A percentile compares a stretch with the other conserved stretches of the same genome.
Evolutionary conservation across 805 yeast species (phyloP).

Genomic region (Ogataea paraovalis): DNA sequence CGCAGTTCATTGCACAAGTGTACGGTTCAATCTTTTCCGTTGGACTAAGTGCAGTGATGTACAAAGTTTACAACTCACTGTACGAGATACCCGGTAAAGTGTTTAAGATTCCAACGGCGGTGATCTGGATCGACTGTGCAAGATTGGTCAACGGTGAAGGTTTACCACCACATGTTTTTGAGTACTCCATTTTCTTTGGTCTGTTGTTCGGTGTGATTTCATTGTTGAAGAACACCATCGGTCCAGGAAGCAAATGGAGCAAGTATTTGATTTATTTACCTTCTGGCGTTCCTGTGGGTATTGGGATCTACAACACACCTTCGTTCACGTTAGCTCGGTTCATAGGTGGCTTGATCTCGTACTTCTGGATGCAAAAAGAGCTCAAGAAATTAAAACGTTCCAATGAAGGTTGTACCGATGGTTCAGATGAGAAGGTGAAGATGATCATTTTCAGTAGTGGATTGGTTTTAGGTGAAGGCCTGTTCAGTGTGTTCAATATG

Average conservation of each 20-base stretch:
- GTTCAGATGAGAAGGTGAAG: slow-evolving; percentile 52
- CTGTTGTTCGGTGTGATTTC: slow-evolving; percentile 65
- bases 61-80: slow-evolving; percentile 72
- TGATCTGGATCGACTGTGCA: slow-evolving; percentile 96
- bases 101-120: slow-evolving; percentile 90
- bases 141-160: slow-evolving; percentile 89
- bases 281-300: slow-evolving; percentile 95
- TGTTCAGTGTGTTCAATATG: slow-evolving; percentile 81
- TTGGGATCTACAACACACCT: slow-evolving; percentile 92
- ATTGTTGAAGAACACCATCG: slow-evolving; percentile 53
- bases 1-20: slow-evolving; percentile 87
- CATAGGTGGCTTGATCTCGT: slow-evolving; percentile 74
- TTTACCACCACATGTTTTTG: slow-evolving; percentile 72
- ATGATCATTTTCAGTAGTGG: slow-evolving; percentile 92
- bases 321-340: slow-evolving; percentile 92
- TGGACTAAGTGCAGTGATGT: slow-evolving; percentile 74
- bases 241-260: slow-evolving; percentile 28
- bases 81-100: slow-evolving; percentile 80
- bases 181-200: slow-evolving; percentile 59
- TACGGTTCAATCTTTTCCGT: slow-evolving; percentile 87
- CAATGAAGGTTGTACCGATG: slow-evolving; percentile 1
- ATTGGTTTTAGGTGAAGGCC: slow-evolving; percentile 88
- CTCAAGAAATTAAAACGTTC: slow-evolving; percentile 1
- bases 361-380: slow-evolving; percentile 46
- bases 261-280: slow-evolving; percentile 61